phyloP scores from a whole-genome alignment of 495 filamentous ascomycete genomes.

The Penicillium salamii region DNA sequence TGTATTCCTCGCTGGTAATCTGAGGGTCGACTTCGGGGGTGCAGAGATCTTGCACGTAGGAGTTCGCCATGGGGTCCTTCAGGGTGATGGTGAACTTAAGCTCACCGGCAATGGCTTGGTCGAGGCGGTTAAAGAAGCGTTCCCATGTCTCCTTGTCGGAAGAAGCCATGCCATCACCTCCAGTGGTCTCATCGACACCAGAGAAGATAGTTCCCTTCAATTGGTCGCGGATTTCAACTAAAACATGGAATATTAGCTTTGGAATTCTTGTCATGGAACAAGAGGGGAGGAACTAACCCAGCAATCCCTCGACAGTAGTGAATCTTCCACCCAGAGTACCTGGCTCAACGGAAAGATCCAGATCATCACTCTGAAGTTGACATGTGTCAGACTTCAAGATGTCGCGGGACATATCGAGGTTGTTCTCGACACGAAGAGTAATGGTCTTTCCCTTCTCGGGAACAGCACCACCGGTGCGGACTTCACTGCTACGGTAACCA shows the following conservation, averaged over 20 bases:
- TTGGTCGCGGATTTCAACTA: constrained; percentile 92
- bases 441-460: constrained; percentile 85
- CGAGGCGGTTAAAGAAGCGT: constrained; percentile 72
- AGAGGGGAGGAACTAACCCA: background rate
- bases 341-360: constrained; percentile 77
- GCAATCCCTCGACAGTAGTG: constrained; percentile 83
- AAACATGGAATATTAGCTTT: constrained; percentile 36
- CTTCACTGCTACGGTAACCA: constrained; percentile 91
- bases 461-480: constrained; percentile 84
- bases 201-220: constrained; percentile 76
- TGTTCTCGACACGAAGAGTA: constrained; percentile 66
- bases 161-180: constrained; percentile 71
- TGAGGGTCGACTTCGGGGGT: constrained; percentile 72
- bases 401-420: constrained; percentile 82
- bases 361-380: constrained; percentile 76
- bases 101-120: constrained; percentile 75
- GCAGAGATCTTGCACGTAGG: constrained; percentile 87
- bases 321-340: constrained; percentile 96
- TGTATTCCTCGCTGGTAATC: constrained; percentile 80
- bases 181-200: constrained; percentile 55
- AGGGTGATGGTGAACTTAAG: constrained; percentile 82
- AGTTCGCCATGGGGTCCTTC: constrained; percentile 82
- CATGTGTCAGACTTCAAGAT: constrained; percentile 97
- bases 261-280: background rate
- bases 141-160: constrained; percentile 69